Conservation (phyloP, 192 early-diverging fungal genomes). For the Coemansia sp. region DNA sequence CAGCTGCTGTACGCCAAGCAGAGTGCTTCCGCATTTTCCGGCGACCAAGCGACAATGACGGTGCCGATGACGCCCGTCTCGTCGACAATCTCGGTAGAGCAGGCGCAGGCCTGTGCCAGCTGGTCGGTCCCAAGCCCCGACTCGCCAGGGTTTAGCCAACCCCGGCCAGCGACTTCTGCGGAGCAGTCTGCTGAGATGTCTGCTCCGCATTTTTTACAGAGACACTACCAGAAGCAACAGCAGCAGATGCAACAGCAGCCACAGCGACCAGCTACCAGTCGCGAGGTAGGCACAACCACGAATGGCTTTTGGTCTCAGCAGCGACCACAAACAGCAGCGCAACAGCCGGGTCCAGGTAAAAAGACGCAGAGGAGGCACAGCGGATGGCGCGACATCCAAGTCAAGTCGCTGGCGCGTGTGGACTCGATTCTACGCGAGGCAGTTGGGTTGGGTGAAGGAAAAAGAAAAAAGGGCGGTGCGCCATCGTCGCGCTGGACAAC, state of each 20-base stretch:
- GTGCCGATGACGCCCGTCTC: constrained; percentile 7
- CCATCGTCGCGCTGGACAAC: constrained; percentile 22
- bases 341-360: not conserved
- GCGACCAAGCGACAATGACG: not conserved
- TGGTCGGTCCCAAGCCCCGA: constrained; percentile 8
- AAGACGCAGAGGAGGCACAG: constrained; percentile 13
- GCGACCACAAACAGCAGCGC: constrained; percentile 31
- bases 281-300: not conserved
- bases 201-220: not conserved
- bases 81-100: constrained; percentile 7
- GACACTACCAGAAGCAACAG: not conserved
- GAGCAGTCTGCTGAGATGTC: not conserved
- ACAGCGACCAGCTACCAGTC: constrained; percentile 6
- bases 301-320: not conserved
- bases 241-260: not conserved
- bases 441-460: constrained; percentile 26
- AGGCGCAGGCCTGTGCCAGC: constrained; percentile 9
- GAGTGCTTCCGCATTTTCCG: not conserved
- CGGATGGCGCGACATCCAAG: constrained; percentile 56
- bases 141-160: constrained; percentile 1
- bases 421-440: constrained; percentile 55
- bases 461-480: not conserved
- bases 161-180: constrained; percentile 14
- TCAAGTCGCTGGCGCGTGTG: constrained; percentile 49
- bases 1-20: not conserved